Evolutionary conservation across 164 flowering plant genomes (phyloP).

Genomic region (Liquidambar formosana): DNA sequence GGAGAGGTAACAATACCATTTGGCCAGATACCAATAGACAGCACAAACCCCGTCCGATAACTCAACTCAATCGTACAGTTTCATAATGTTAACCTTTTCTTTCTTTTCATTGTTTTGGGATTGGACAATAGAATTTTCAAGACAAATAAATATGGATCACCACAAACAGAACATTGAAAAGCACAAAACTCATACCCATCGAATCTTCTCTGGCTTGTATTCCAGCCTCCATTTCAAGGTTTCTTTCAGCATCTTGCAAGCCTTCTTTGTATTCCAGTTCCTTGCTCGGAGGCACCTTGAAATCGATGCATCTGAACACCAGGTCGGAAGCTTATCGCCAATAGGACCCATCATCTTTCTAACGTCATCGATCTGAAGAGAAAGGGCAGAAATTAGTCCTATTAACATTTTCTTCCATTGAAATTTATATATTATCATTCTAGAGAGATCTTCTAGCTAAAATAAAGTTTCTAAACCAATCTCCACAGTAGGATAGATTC

Average conservation of each 20-base stretch:
- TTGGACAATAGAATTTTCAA: background rate
- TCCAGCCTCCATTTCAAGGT: constrained; percentile 59
- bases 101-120: background rate
- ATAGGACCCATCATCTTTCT: constrained; percentile 34
- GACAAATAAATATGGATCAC: background rate
- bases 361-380: constrained; percentile 39
- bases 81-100: too few species aligned
- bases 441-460: too few species aligned
- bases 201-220: constrained; percentile 58
- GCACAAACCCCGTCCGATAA: too few species aligned
- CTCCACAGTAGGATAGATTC: too few species aligned
- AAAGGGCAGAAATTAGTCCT: background rate
- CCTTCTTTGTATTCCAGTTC: constrained; percentile 61
- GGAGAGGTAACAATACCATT: too few species aligned
- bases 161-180: too few species aligned
- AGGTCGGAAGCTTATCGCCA: constrained; percentile 24
- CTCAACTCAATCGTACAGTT: too few species aligned
- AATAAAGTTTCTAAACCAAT: too few species aligned
- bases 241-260: constrained; percentile 58
- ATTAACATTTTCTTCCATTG: background rate
- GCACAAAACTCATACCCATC: constrained; percentile 44
- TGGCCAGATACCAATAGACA: too few species aligned
- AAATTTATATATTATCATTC: background rate
- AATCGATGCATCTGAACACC: constrained; percentile 56
- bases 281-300: constrained; percentile 55